Base-by-base conservation (phyloP, 345 rosid species). In the Xanthoceras sorbifolium region DNA sequence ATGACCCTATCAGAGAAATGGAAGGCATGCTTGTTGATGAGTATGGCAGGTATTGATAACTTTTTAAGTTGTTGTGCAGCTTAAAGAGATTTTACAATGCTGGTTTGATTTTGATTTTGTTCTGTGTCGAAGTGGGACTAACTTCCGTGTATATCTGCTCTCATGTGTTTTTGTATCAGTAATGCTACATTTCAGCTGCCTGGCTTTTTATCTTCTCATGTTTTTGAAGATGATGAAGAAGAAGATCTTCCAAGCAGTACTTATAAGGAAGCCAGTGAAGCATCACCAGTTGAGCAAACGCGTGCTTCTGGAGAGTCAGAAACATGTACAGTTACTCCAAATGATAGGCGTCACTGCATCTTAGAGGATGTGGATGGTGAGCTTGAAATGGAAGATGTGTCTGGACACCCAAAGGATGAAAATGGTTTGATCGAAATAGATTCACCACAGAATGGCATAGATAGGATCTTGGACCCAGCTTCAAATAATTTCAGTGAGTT, bases 1-100 rank as follows among this genome's bases (percentile, higher is more conserved):
- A 96, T 78, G 99, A 96, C 78, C 99, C 99, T 59, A 86, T 96
- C 26, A 90, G 99, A 83, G 95, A 86, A 86, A 96, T 96, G 98
- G 99, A 96, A 83, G 98, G 98, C 84, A 96, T 96, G 93, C 86
- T 88, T 84, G 95, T 96, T 60, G 99, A 96, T 82, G 99, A 96
- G 84, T 96, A 96, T 87, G 99, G 99, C 74, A 96, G 99, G 99
- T 96, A 72, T 31, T 11, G 5, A 64, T 44, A 12, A 73, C 15
- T 32, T 36, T 36, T 28, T 26, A 44, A 29, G 52, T 36, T 40
- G 61, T 48, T 73, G 15, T 34, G 69, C 28, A 23, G 61, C 18
- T 8, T 9, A 34, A 44, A 74, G 15, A 50, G 31, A 52, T 50
- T 20, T 22, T 52, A 25, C 52, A 25, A 54, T 26, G 65, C 25